A percentile compares a stretch with the other conserved stretches of the same genome.
phyloP scores from a whole-genome alignment of 108 stramenopile genomes.

The Epithemia pelagica region DNA sequence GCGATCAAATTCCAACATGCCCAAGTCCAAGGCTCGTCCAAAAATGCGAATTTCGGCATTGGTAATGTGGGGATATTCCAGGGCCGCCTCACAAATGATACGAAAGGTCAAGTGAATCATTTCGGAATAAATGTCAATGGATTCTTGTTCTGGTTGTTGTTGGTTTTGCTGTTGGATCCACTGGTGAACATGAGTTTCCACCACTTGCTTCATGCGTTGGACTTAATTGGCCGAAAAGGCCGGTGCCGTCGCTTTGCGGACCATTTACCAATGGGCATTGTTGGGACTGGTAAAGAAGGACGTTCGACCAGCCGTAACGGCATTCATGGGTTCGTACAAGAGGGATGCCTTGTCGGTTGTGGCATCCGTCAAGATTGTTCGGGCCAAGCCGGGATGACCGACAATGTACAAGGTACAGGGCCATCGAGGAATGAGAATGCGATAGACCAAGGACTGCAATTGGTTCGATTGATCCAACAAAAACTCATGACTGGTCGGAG shows the following conservation, averaged over 20 bases:
- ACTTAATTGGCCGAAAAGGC: slow-evolving; percentile 16
- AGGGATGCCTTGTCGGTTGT: background rate
- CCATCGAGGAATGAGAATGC: slow-evolving; percentile 11
- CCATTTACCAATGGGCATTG: slow-evolving; percentile 14
- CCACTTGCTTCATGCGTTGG: slow-evolving; percentile 12
- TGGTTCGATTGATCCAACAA: background rate
- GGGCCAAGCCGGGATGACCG: slow-evolving; percentile 9
- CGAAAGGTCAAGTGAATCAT: slow-evolving; percentile 11
- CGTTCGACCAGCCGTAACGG: slow-evolving; percentile 3
- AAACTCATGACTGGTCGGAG: background rate
- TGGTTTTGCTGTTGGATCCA: slow-evolving; percentile 18
- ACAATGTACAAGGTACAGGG: slow-evolving; percentile 28
- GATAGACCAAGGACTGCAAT: slow-evolving; percentile 12
- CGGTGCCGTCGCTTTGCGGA: slow-evolving; percentile 8
- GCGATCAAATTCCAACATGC: slow-evolving; percentile 13
- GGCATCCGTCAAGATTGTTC: slow-evolving; percentile 13
- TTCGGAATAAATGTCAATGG: slow-evolving; percentile 16
- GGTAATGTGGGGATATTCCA: slow-evolving; percentile 8
- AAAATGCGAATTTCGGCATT: slow-evolving; percentile 13
- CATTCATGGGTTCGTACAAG: slow-evolving; percentile 5
- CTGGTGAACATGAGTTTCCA: background rate
- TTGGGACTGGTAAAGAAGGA: slow-evolving; percentile 5
- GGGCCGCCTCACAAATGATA: slow-evolving; percentile 21
- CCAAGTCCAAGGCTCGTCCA: slow-evolving; percentile 7
- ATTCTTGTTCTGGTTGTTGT: background rate